Percentiles rank a stretch among this genome's conserved stretches.
Evolutionary conservation across 2,329 filamentous ascomycete genomes (phyloP).

Genomic region (Exophiala sp.): DNA sequence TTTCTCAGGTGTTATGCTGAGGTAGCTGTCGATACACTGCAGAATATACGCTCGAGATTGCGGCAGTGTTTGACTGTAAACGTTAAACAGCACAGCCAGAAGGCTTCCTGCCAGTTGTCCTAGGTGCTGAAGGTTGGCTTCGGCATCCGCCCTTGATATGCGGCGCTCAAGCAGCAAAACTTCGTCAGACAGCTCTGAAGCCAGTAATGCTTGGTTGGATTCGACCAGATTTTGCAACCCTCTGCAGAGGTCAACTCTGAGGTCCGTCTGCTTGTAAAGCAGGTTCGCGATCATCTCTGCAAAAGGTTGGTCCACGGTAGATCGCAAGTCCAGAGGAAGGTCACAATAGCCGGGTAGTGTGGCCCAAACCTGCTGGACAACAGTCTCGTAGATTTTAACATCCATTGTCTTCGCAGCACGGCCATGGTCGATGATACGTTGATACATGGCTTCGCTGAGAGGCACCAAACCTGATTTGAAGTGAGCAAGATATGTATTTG

Average conservation of each 20-base stretch:
- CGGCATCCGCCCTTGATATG: conserved; percentile 69
- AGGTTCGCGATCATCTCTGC: conserved; percentile 89
- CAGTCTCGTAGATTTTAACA: conserved; percentile 94
- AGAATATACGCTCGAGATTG: conserved; percentile 88
- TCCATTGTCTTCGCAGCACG: conserved; percentile 86
- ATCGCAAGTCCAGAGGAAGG: conserved; percentile 71
- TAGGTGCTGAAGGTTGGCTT: conserved; percentile 78
- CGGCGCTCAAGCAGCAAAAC: conserved; percentile 74
- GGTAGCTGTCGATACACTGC: conserved; percentile 89
- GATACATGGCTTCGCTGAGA: conserved; percentile 84
- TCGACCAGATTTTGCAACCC: conserved; percentile 84
- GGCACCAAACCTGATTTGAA: conserved; percentile 85
- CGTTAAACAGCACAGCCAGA: conserved; percentile 96
- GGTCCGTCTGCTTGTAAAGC: conserved; percentile 83
- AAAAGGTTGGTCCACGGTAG: conserved; percentile 80
- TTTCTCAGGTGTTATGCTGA: conserved; percentile 76
- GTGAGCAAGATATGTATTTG: conserved; percentile 81
- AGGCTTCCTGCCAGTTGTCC: conserved; percentile 79
- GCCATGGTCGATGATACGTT: conserved; percentile 79
- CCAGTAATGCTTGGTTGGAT: conserved; percentile 78
- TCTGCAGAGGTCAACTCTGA: conserved; percentile 83
- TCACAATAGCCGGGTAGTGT: conserved; percentile 93
- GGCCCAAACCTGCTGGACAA: conserved; percentile 94
- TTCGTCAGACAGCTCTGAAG: conserved; percentile 65
- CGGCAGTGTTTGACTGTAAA: conserved; percentile 93